Conservation (phyloP, 257 asterid species). For the Ilex aquifolium region DNA sequence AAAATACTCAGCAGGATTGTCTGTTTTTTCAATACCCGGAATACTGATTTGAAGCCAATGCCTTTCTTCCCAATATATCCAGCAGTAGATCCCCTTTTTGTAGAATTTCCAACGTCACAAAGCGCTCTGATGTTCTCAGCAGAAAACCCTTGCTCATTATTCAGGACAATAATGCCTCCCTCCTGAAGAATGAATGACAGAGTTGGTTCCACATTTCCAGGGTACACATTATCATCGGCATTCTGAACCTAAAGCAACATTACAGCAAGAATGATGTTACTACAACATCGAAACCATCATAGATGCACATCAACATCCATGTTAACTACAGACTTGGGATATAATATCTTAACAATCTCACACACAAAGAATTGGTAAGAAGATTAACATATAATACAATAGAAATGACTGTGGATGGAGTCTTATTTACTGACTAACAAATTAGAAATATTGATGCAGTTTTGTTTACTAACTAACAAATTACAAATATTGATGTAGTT, state of each 20-base stretch:
- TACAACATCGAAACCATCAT: too few species aligned
- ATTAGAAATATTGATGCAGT: too few species aligned
- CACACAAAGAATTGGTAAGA: too few species aligned
- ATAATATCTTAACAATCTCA: too few species aligned
- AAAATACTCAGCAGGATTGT: conserved; percentile 4
- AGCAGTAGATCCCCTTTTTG: conserved; percentile 55
- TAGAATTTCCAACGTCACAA: conserved; percentile 95
- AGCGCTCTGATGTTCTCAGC: conserved; percentile 81
- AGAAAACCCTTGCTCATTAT: conserved; percentile 86
- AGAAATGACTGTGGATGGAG: too few species aligned
- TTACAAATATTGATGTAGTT: too few species aligned
- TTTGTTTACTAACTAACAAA: too few species aligned
- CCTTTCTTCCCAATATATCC: conserved; percentile 99
- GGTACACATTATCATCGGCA: conserved; percentile 93
- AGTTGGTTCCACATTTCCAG: conserved; percentile 71
- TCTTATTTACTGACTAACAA: too few species aligned
- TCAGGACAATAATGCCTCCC: conserved; percentile 63
- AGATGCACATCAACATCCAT: too few species aligned
- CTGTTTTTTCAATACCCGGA: conserved; percentile 59
- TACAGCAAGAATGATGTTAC: not conserved
- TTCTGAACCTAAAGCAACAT: conserved; percentile 70
- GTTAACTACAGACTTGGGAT: too few species aligned
- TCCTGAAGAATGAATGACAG: conserved; percentile 80
- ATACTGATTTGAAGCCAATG: conserved; percentile 98
- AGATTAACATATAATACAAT: too few species aligned